Conservation (phyloP, 768 basidiomycete species). For the Podaxis pistillaris region DNA sequence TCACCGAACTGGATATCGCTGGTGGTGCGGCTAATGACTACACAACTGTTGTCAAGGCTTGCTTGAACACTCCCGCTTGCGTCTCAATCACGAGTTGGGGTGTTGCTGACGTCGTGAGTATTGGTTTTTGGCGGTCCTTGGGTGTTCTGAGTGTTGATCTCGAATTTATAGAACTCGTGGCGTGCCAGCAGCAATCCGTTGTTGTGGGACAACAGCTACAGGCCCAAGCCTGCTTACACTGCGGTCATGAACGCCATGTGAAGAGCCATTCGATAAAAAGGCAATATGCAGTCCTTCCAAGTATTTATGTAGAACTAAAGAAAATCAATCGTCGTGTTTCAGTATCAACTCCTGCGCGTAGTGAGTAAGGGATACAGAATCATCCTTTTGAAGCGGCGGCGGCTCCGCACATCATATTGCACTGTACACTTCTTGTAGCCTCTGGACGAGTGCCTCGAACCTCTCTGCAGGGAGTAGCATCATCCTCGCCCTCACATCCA, state of each 20-base stretch:
- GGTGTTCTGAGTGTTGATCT: neutral
- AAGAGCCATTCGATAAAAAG: neutral
- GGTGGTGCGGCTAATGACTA: conserved; percentile 41
- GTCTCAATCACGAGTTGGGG: conserved; percentile 51
- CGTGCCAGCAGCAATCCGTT: conserved; percentile 23
- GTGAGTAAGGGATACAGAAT: neutral
- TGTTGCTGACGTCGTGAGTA: conserved; percentile 42
- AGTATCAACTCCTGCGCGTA: neutral
- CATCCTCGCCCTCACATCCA: conserved; percentile 67
- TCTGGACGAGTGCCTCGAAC: conserved; percentile 5
- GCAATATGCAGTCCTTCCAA: neutral
- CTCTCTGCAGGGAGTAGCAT: conserved; percentile 50
- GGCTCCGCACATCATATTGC: neutral
- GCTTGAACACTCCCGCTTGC: conserved; percentile 39
- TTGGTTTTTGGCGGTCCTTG: neutral
- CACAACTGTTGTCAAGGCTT: conserved; percentile 43
- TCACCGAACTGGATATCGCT: conserved; percentile 47
- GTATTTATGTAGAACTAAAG: neutral
- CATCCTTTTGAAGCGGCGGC: neutral
- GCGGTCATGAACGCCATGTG: conserved; percentile 20
- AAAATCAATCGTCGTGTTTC: neutral
- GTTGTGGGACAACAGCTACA: conserved; percentile 27
- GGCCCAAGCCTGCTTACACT: conserved; percentile 27
- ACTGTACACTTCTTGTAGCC: conserved; percentile 9
- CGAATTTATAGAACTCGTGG: conserved; percentile 25